A percentile compares a stretch with the other conserved stretches of the same genome.
Evolutionary conservation across 164 flowering plant species (phyloP).

Genomic region (Annona squamosa): DNA sequence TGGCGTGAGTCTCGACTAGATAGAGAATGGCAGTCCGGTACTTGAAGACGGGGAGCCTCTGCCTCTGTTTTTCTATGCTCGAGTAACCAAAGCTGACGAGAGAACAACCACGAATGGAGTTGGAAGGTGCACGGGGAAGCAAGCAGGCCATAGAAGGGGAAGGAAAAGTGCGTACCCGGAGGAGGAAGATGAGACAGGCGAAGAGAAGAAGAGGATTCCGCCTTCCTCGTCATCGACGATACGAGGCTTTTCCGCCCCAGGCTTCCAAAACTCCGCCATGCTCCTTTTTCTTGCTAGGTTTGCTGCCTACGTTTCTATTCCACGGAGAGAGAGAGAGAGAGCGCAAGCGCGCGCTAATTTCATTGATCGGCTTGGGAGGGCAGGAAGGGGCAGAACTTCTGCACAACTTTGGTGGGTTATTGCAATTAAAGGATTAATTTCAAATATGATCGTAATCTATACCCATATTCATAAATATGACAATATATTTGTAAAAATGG

Average conservation of each 20-base stretch:
- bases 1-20: constrained; percentile 79
- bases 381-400: not conserved
- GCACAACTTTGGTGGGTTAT: too few relatives aligned
- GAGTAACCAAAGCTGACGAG: constrained; percentile 43
- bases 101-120: too few relatives aligned
- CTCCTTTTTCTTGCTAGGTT: not conserved
- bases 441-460: too few relatives aligned
- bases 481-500: too few relatives aligned
- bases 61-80: constrained; percentile 72
- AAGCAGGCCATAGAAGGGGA: not conserved
- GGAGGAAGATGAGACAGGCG: constrained; percentile 49
- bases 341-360: too few relatives aligned
- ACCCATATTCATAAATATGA: too few relatives aligned
- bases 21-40: constrained; percentile 71
- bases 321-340: not conserved
- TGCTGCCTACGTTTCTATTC: not conserved
- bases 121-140: not conserved
- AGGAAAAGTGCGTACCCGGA: constrained; percentile 23
- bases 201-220: constrained; percentile 59
- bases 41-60: constrained; percentile 83
- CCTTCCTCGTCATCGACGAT: constrained; percentile 91
- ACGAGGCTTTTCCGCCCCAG: constrained; percentile 80
- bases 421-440: too few relatives aligned
- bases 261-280: constrained; percentile 86
- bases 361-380: not conserved